phyloP scores from a whole-genome alignment of 2,329 filamentous ascomycete species.

The Colletotrichum tofieldiae region DNA sequence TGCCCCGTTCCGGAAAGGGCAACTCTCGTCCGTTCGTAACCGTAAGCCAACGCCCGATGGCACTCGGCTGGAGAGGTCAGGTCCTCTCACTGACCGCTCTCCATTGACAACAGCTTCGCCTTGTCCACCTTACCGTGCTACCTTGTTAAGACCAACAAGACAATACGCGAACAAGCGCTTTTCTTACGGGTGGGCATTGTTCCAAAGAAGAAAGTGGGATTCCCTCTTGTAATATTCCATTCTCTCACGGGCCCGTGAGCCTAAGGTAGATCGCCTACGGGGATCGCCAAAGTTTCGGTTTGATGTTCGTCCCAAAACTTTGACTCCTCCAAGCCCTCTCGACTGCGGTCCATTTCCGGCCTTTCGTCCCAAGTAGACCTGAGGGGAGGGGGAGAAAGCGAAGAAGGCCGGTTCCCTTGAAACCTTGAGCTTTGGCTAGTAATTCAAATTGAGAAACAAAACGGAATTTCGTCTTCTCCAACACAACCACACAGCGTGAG shows the following conservation, averaged over 20 bases:
- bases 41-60: not conserved
- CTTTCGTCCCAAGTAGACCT: not conserved
- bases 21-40: not conserved
- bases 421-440: not conserved
- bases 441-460: not conserved
- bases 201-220: not conserved
- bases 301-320: conserved; percentile 38
- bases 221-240: not conserved
- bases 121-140: not conserved
- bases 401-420: not conserved
- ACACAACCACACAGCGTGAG: not conserved
- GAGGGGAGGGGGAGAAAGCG: too few species aligned
- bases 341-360: not conserved
- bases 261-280: not conserved
- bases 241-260: not conserved
- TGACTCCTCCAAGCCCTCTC: not conserved
- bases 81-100: not conserved
- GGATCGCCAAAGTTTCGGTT: conserved; percentile 18
- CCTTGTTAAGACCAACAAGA: not conserved
- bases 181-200: not conserved
- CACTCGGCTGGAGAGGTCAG: not conserved
- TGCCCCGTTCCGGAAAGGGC: too few species aligned
- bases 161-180: too few species aligned
- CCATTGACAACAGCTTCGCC: not conserved
- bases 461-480: not conserved